Conservation (phyloP, 2,329 filamentous ascomycete genomes). For the Venturia aucupariae region DNA sequence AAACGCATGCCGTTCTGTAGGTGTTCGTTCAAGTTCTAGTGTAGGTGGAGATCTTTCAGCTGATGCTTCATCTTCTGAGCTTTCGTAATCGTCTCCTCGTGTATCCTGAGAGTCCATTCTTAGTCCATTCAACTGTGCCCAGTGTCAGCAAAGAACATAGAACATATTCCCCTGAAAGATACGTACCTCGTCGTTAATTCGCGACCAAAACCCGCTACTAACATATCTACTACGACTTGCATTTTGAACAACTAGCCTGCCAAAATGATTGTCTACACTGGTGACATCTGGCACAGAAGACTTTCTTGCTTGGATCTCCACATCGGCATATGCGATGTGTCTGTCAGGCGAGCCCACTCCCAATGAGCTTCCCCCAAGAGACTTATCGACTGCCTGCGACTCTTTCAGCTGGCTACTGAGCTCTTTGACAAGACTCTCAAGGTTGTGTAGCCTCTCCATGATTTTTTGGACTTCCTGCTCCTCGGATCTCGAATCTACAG, state of each 20-base stretch:
- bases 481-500: slow-evolving; percentile 16
- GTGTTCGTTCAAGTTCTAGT: slow-evolving; percentile 33
- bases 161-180: slow-evolving; percentile 24
- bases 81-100: slow-evolving; percentile 27
- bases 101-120: slow-evolving; percentile 33
- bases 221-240: slow-evolving; percentile 38
- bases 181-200: slow-evolving; percentile 46
- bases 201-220: slow-evolving; percentile 47
- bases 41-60: slow-evolving; percentile 26
- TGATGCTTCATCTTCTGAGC: slow-evolving; percentile 26
- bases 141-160: background rate
- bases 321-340: background rate
- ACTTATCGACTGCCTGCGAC: slow-evolving; percentile 27
- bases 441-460: slow-evolving; percentile 40
- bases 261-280: slow-evolving; percentile 35
- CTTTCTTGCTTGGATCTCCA: background rate
- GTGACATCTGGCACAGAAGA: slow-evolving; percentile 13
- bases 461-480: slow-evolving; percentile 30
- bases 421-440: slow-evolving; percentile 45
- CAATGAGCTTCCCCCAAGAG: slow-evolving; percentile 22
- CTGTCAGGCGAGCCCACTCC: slow-evolving; percentile 15
- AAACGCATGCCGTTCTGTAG: slow-evolving; percentile 42
- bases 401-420: slow-evolving; percentile 39
- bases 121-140: slow-evolving; percentile 31
- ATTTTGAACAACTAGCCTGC: slow-evolving; percentile 40